A percentile compares a stretch with the other conserved stretches of the same genome.
Conservation (phyloP, 1,284 basidiomycete genomes). For the Dichomitus squalens region DNA sequence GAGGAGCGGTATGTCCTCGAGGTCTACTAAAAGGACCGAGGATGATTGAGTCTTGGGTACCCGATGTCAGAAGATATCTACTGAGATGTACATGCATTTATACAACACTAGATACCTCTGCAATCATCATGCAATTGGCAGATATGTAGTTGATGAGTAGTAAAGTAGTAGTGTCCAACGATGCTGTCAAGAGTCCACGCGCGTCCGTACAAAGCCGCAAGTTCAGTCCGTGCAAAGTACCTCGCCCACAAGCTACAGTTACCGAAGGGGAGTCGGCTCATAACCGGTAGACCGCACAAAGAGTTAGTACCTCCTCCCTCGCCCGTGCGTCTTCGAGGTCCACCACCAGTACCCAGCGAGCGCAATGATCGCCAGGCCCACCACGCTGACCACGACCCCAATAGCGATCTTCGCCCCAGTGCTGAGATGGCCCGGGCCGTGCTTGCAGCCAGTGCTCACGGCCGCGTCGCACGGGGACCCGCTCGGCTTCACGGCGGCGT, state of each 20-base stretch:
- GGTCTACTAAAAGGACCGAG: slow-evolving; percentile 47
- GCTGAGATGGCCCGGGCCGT: slow-evolving; percentile 34
- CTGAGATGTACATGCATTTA: neutral
- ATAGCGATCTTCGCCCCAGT: slow-evolving; percentile 71
- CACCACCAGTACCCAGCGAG: slow-evolving; percentile 48
- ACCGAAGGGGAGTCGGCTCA: neutral
- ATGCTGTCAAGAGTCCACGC: neutral
- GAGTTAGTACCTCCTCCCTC: neutral
- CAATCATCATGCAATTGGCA: neutral
- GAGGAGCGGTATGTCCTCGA: slow-evolving; percentile 97
- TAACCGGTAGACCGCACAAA: neutral
- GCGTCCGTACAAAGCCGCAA: neutral
- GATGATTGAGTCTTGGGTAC: neutral
- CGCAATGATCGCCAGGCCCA: slow-evolving; percentile 57
- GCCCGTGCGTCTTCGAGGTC: neutral
- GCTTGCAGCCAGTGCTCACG: slow-evolving; percentile 54
- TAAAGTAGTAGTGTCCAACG: neutral
- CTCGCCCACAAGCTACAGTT: neutral
- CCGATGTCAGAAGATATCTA: neutral
- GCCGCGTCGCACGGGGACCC: slow-evolving; percentile 79
- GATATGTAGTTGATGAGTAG: neutral
- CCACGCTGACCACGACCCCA: slow-evolving; percentile 64
- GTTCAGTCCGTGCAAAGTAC: neutral
- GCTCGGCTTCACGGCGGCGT: slow-evolving; percentile 59
- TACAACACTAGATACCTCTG: too few species aligned